phyloP scores from a whole-genome alignment of 2,329 filamentous ascomycete genomes.

The Seiridium unicorne region DNA sequence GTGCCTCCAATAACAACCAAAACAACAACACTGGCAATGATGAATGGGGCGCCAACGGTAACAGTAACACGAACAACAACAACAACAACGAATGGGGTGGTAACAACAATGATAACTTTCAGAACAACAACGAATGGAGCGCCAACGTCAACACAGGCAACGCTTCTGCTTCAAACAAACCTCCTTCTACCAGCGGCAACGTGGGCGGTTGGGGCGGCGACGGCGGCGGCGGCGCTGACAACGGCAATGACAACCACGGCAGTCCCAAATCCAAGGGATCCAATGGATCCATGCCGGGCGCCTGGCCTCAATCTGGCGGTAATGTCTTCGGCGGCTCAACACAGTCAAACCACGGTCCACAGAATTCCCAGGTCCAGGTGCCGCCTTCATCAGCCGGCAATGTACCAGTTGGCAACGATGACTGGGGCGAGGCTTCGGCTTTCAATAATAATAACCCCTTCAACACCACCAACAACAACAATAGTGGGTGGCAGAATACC shows the following conservation, averaged over 20 bases:
- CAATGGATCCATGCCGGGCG: background rate
- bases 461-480: too few relatives aligned
- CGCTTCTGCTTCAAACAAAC: background rate
- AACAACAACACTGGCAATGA: background rate
- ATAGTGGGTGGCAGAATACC: background rate
- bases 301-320: background rate
- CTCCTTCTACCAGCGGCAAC: background rate
- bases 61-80: background rate
- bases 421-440: background rate
- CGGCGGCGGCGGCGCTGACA: too few relatives aligned
- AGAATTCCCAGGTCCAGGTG: background rate
- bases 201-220: background rate
- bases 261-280: background rate
- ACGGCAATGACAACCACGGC: background rate
- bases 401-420: slow-evolving; percentile 1
- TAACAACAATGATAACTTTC: background rate
- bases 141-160: background rate
- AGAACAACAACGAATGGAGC: background rate
- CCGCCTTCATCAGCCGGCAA: slow-evolving; percentile 4
- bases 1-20: background rate
- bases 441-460: background rate
- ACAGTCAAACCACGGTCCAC: background rate
- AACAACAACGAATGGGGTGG: background rate
- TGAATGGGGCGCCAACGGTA: slow-evolving; percentile 6
- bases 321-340: background rate